Evolutionary conservation across 179 eudicot genomes (phyloP).

Genomic region (Beta lomatogona): DNA sequence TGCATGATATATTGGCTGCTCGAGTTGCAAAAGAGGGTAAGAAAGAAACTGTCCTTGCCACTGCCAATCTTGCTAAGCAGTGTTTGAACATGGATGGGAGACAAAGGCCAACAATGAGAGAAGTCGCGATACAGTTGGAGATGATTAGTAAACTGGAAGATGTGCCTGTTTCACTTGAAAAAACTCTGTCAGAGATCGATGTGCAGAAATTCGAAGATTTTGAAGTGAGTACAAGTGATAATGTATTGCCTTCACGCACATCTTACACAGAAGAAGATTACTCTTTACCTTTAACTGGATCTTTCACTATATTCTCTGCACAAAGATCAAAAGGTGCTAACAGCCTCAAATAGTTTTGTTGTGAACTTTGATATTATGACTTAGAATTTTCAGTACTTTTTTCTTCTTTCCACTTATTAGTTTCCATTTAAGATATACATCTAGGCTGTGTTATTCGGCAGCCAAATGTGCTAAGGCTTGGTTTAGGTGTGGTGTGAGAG

Average conservation of each 20-base stretch:
- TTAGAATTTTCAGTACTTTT: not conserved
- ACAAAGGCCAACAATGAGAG: conserved; percentile 43
- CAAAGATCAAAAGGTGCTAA: not conserved
- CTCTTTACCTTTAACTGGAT: conserved; percentile 1
- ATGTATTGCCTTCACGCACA: not conserved
- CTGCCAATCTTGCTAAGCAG: conserved; percentile 37
- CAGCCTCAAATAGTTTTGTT: not conserved
- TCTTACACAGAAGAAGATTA: conserved; percentile 1
- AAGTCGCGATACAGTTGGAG: conserved; percentile 19
- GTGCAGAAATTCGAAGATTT: not conserved
- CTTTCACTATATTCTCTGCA: not conserved
- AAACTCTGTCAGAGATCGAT: not conserved
- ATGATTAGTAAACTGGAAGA: conserved; percentile 11
- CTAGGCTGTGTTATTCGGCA: not conserved
- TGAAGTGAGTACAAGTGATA: not conserved
- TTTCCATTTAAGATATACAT: not conserved
- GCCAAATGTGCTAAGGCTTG: not conserved
- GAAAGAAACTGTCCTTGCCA: conserved; percentile 18
- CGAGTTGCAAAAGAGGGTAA: conserved; percentile 25
- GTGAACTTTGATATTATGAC: not conserved
- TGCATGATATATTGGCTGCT: conserved; percentile 34
- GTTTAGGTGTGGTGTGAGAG: not conserved
- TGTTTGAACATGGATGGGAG: conserved; percentile 41
- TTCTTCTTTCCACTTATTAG: not conserved
- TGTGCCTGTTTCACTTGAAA: not conserved